These are phyloP conservation scores for Rhodamnia rubescens DNA, from an alignment of 345 rosid species.

Conservation along the genomic window DNA sequence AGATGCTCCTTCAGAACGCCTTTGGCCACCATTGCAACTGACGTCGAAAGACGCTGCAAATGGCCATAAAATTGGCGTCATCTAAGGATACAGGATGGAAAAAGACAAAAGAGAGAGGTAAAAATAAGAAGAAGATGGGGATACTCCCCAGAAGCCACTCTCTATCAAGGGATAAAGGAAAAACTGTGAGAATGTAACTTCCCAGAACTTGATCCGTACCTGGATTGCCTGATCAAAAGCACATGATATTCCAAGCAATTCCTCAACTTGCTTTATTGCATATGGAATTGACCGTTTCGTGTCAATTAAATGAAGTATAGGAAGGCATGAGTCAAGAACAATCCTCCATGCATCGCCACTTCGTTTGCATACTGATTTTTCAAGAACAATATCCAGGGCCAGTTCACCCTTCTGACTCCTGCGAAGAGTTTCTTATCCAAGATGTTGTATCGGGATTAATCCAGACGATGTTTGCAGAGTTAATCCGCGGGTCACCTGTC, in stretches of 20 bases:
- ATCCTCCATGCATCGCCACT: slow-evolving; percentile 97
- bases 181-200: neutral
- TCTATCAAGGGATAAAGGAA: neutral
- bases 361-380: slow-evolving; percentile 60
- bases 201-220: slow-evolving; percentile 24
- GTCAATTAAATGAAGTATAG: slow-evolving; percentile 71
- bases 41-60: slow-evolving; percentile 81
- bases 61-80: neutral
- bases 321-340: slow-evolving; percentile 77
- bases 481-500: slow-evolving; percentile 78
- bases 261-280: slow-evolving; percentile 82
- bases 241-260: slow-evolving; percentile 79
- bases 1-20: slow-evolving; percentile 88
- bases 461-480: slow-evolving; percentile 68
- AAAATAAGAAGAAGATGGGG: neutral
- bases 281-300: slow-evolving; percentile 76
- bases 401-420: slow-evolving; percentile 48
- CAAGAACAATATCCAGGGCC: slow-evolving; percentile 65
- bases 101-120: neutral
- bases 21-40: slow-evolving; percentile 72
- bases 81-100: neutral
- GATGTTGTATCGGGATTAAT: slow-evolving; percentile 53
- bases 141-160: neutral
- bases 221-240: slow-evolving; percentile 89
- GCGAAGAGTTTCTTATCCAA: slow-evolving; percentile 54